Conservation (phyloP, 2,329 filamentous ascomycete genomes). For the Acrocalymma vagum region DNA sequence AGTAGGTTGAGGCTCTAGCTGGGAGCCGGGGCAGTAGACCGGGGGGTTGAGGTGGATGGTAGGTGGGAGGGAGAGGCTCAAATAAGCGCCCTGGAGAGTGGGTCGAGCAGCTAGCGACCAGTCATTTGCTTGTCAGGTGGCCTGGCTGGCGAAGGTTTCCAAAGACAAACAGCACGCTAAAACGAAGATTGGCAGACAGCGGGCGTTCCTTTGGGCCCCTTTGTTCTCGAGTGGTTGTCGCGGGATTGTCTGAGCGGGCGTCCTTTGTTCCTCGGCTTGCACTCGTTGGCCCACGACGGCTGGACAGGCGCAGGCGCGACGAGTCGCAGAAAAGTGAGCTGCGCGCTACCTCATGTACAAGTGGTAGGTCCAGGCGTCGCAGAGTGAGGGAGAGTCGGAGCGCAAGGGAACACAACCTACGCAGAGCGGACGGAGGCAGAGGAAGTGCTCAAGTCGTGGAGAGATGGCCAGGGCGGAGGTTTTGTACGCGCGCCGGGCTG, state of each 20-base stretch:
- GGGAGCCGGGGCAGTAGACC: no score
- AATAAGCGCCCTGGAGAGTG: conserved; percentile 48
- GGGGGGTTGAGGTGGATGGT: conserved; percentile 41
- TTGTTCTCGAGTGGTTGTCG: conserved; percentile 41
- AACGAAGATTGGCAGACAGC: conserved; percentile 26
- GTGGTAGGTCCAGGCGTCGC: conserved; percentile 35
- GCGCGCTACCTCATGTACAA: conserved; percentile 33
- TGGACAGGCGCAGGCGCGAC: conserved; percentile 29
- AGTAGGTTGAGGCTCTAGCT: conserved; percentile 53
- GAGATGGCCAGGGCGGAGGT: conserved; percentile 32
- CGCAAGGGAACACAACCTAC: conserved; percentile 51
- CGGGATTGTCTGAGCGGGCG: conserved; percentile 35
- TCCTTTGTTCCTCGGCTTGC: conserved; percentile 48
- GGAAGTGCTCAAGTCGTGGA: conserved; percentile 40
- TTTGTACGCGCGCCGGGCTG: conserved; percentile 41
- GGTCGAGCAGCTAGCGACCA: conserved; percentile 46
- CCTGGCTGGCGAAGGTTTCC: conserved; percentile 43
- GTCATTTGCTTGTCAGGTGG: conserved; percentile 45
- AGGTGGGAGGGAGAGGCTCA: conserved; percentile 42
- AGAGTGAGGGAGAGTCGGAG: conserved; percentile 32
- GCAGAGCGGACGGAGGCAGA: conserved; percentile 41
- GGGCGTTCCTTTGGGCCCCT: conserved; percentile 39
- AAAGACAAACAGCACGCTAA: conserved; percentile 45
- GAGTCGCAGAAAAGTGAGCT: conserved; percentile 27
- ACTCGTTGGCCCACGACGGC: conserved; percentile 38